A percentile compares a stretch with the other conserved stretches of the same genome.
These are phyloP conservation scores for Agastache rugosa DNA, from an alignment of 257 asterid species.

Conservation along the genomic window DNA sequence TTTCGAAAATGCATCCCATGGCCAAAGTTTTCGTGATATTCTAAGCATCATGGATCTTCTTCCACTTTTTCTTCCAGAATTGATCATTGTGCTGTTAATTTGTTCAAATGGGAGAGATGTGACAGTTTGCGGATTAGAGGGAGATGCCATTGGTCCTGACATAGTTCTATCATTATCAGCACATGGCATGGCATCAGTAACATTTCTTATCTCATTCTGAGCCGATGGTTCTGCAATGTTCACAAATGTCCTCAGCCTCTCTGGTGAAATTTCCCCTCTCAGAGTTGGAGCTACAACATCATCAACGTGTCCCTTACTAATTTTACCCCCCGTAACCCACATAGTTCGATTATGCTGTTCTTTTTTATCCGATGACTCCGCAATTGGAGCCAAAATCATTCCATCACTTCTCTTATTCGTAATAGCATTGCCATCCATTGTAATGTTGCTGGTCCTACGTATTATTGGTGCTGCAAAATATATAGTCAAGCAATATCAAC, in stretches of 20 bases:
- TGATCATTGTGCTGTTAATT: conserved; percentile 37
- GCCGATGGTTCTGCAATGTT: conserved; percentile 27
- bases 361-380: conserved; percentile 51
- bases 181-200: conserved; percentile 25
- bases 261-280: conserved; percentile 49
- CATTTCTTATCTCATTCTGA: conserved; percentile 33
- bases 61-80: conserved; percentile 31
- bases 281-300: conserved; percentile 51
- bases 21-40: conserved; percentile 45
- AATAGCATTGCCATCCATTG: conserved; percentile 21
- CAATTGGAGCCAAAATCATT: conserved; percentile 19
- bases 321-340: conserved; percentile 36
- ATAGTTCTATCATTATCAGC: conserved; percentile 30
- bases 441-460: conserved; percentile 33
- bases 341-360: conserved; percentile 47
- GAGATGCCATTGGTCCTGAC: conserved; percentile 15
- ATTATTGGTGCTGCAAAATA: conserved; percentile 52
- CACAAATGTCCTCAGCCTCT: conserved; percentile 56
- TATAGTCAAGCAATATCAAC: conserved; percentile 23
- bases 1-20: conserved; percentile 38
- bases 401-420: conserved; percentile 18
- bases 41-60: conserved; percentile 34
- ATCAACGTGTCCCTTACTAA: conserved; percentile 53
- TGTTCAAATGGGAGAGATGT: conserved; percentile 34
- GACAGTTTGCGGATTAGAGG: conserved; percentile 33